phyloP scores from a whole-genome alignment of 73 alveolate species.

The Tetrahymena borealis region DNA sequence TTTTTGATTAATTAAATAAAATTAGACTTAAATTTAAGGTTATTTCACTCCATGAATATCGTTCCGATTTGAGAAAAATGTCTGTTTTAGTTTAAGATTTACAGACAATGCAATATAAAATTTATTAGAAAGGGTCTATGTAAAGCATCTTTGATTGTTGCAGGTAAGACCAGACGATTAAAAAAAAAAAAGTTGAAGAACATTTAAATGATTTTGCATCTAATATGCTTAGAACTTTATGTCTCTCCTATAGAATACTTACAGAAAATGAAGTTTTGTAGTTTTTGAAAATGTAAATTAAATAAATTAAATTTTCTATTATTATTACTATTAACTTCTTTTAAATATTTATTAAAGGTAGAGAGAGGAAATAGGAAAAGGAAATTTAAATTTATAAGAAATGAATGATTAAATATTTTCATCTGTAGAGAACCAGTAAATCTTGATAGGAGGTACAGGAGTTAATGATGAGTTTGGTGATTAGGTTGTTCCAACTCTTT shows the following conservation, averaged over 20 bases:
- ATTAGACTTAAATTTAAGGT: constrained; percentile 25
- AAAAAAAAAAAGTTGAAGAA: constrained; percentile 32
- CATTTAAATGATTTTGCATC: constrained; percentile 8
- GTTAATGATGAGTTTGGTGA: constrained; percentile 88
- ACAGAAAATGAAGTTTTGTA: constrained; percentile 22
- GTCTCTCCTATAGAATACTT: constrained; percentile 38
- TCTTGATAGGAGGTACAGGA: constrained; percentile 84
- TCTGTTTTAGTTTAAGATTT: constrained; percentile 53
- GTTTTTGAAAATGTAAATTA: constrained; percentile 3
- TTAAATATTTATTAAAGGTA: neutral
- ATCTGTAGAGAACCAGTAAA: constrained; percentile 70
- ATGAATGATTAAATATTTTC: constrained; percentile 67
- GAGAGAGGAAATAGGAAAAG: constrained; percentile 45
- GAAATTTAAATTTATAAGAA: constrained; percentile 17
- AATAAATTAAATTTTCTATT: too few species aligned
- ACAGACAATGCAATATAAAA: constrained; percentile 40
- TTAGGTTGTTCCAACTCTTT: constrained; percentile 78
- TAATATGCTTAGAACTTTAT: constrained; percentile 55
- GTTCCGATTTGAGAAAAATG: constrained; percentile 69
- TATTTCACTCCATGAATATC: constrained; percentile 34
- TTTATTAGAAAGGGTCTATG: constrained; percentile 92
- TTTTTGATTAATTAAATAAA: constrained; percentile 41
- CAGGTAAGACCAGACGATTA: neutral
- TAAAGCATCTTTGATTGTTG: constrained; percentile 45
- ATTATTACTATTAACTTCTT: neutral